These are phyloP conservation scores for Volutella citrinella DNA, from an alignment of 2,329 filamentous ascomycete genomes.

Conservation along the genomic window DNA sequence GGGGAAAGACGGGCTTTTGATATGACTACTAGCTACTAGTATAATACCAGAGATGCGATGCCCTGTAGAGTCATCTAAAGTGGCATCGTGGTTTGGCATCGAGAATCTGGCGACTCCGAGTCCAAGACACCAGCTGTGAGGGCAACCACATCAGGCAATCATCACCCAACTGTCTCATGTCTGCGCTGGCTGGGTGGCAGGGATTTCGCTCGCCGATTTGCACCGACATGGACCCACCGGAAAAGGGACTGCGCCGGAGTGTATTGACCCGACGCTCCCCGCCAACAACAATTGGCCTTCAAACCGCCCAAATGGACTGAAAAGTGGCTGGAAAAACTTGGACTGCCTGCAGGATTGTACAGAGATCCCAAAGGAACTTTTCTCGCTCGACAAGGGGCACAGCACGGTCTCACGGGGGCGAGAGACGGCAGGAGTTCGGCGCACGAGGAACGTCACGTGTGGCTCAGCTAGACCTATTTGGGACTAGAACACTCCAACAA, in stretches of 20 bases:
- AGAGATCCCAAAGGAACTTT: too few relatives aligned
- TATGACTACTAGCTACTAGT: slow-evolving; percentile 15
- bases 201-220: too few relatives aligned
- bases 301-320: too few relatives aligned
- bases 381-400: too few relatives aligned
- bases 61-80: slow-evolving; percentile 21
- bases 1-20: too few relatives aligned
- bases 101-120: too few relatives aligned
- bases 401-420: too few relatives aligned
- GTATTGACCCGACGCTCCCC: slow-evolving; percentile 19
- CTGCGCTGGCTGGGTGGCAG: too few relatives aligned
- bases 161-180: slow-evolving; percentile 3
- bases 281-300: too few relatives aligned
- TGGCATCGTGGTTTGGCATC: slow-evolving; percentile 11
- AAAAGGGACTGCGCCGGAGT: slow-evolving; percentile 12
- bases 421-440: background rate
- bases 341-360: too few relatives aligned
- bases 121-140: too few relatives aligned
- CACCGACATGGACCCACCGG: slow-evolving; percentile 16
- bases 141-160: background rate
- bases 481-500: slow-evolving; percentile 38
- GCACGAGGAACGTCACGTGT: slow-evolving; percentile 17
- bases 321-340: too few relatives aligned
- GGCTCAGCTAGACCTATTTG: slow-evolving; percentile 18
- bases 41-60: slow-evolving; percentile 19